Evolutionary conservation across 192 early-diverging fungal species (phyloP), one percentile per base, ranked within the genome.

Genomic region (Gaertneriomyces semiglobifer): DNA sequence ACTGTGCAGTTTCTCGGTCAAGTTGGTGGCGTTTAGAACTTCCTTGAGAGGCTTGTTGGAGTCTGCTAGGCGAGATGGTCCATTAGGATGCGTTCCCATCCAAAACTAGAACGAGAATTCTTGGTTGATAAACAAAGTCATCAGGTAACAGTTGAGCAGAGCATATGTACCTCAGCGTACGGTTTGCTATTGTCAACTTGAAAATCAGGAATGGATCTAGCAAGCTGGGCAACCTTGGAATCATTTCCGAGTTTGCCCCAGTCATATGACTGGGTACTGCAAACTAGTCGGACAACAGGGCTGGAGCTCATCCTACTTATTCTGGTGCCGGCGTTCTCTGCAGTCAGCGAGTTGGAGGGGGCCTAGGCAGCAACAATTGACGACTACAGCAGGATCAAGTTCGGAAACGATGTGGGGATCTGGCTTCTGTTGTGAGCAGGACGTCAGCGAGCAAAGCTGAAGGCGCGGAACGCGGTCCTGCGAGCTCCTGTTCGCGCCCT

Each of bases 31-130:
- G 77, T 66, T 91, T 63, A 96, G 75, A 10, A 91, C 56, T 16
- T 79, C 74, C 63, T 85, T 86, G 20, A 95, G 79, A 2, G 86
- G 79, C 18, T 70, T 75, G 33, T 66, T 53, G 40, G 75, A 61
- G 0, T 74, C 79, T 53, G 71, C 67, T 20, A 87, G 55, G 25
- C 59, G 63, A 4, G 91, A 92, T 3, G 94, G 93, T 2, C 84
- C 94, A 74, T 88, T 96, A 4, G 94, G 89, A 69, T 99, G 96
- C 7, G 96, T 98, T 20, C 94, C 94, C 96, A 98, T 96, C 94
- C 94, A 96, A 16, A 99, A 85, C 91, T 87, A 69, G 20, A 41
- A 38, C 20, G 40, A 44, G 54, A 56, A 72, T 8, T 66, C 18
- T 69, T 45, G 11, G 41, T 41, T 3, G 41, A 46, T 42, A 68